Conservation (phyloP, 345 rosid genomes). For the Cardamine resedifolia region DNA sequence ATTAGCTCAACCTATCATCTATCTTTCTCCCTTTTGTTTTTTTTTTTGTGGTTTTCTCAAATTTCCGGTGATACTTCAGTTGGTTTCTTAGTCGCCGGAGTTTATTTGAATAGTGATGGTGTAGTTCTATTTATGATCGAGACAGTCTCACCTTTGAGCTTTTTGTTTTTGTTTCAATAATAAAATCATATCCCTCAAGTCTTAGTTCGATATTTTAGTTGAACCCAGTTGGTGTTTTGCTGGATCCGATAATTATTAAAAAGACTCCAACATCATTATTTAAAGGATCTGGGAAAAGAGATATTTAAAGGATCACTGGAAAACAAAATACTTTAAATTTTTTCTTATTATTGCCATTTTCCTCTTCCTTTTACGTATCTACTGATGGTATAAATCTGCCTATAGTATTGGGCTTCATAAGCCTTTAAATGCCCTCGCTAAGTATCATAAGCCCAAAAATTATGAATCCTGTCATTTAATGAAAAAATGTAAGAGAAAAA, state of each 20-base stretch:
- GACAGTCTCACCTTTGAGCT: slow-evolving; percentile 24
- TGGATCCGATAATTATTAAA: not conserved
- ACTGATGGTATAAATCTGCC: not conserved
- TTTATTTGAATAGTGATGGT: slow-evolving; percentile 36
- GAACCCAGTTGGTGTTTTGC: not conserved
- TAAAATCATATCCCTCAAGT: slow-evolving; percentile 20
- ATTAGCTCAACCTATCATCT: slow-evolving; percentile 38
- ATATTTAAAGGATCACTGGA: not conserved
- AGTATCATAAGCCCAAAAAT: not conserved
- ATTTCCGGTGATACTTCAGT: slow-evolving; percentile 31
- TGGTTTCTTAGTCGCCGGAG: slow-evolving; percentile 25
- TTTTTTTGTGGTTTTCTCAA: not conserved
- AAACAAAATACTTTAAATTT: not conserved
- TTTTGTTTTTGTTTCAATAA: slow-evolving; percentile 35
- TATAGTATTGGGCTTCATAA: not conserved
- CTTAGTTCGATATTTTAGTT: not conserved
- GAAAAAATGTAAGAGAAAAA: no score
- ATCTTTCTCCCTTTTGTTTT: slow-evolving; percentile 20
- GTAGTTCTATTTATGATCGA: slow-evolving; percentile 33
- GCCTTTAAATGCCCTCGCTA: not conserved
- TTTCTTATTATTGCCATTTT: not conserved
- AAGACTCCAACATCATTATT: slow-evolving; percentile 12
- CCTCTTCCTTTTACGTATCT: no score
- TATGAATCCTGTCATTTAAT: no score
- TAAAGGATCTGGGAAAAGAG: not conserved